A percentile compares a stretch with the other conserved stretches of the same genome.
phyloP scores from a whole-genome alignment of 2,329 filamentous ascomycete species.

The Neonectria sp. region DNA sequence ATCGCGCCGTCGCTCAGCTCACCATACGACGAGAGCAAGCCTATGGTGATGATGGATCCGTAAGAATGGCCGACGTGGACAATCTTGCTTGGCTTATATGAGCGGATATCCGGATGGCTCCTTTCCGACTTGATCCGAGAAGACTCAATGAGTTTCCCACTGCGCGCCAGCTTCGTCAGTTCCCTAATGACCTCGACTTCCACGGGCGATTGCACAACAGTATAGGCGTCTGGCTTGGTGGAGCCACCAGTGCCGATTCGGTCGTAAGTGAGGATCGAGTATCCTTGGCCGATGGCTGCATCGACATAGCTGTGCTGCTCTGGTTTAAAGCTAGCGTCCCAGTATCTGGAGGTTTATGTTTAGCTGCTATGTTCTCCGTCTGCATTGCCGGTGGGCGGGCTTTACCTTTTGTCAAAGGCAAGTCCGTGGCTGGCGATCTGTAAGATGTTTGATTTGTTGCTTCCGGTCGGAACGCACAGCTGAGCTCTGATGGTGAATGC shows the following conservation, averaged over 20 bases:
- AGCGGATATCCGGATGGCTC: background rate
- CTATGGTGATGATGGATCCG: slow-evolving; percentile 67
- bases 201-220: slow-evolving; percentile 55
- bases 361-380: background rate
- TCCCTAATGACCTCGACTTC: slow-evolving; percentile 56
- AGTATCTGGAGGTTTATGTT: slow-evolving; percentile 59
- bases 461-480: slow-evolving; percentile 34
- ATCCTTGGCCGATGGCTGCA: slow-evolving; percentile 65
- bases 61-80: slow-evolving; percentile 73
- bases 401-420: slow-evolving; percentile 33
- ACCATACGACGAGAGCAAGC: slow-evolving; percentile 64
- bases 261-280: slow-evolving; percentile 69
- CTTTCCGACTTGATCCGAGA: background rate
- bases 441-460: slow-evolving; percentile 41
- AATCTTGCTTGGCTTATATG: slow-evolving; percentile 52
- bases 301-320: slow-evolving; percentile 71
- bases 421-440: slow-evolving; percentile 57
- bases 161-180: slow-evolving; percentile 54
- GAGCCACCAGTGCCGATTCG: slow-evolving; percentile 69
- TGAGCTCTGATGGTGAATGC: slow-evolving; percentile 36
- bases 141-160: slow-evolving; percentile 39
- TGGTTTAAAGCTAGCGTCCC: slow-evolving; percentile 67
- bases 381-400: background rate
- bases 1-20: slow-evolving; percentile 67
- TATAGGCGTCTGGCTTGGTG: slow-evolving; percentile 55